A percentile compares a stretch with the other conserved stretches of the same genome.
Conservation (phyloP, 495 filamentous ascomycete genomes). For the Xylaria sp. region DNA sequence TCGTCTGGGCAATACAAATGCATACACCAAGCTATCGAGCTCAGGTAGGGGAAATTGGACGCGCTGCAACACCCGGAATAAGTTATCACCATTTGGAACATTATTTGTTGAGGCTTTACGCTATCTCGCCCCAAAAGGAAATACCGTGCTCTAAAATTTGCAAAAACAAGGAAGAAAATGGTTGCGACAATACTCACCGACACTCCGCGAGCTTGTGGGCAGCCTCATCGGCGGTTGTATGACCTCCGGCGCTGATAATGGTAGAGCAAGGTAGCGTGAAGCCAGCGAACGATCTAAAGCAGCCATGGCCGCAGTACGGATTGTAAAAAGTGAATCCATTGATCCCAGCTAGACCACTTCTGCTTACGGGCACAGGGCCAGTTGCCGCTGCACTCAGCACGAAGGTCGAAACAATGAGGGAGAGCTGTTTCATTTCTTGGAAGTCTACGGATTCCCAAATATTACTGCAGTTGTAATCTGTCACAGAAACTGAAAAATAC, state of each 20-base stretch:
- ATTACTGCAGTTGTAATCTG: not conserved
- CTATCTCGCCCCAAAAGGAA: no score
- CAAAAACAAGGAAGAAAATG: not conserved
- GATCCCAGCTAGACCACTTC: not conserved
- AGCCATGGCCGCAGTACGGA: constrained; percentile 9
- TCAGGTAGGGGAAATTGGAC: not conserved
- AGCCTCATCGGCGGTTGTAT: not conserved
- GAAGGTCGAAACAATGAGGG: not conserved
- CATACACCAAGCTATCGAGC: constrained; percentile 6
- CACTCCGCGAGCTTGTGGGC: not conserved
- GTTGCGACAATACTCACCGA: not conserved
- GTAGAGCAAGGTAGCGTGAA: not conserved
- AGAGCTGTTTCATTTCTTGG: not conserved
- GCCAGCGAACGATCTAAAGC: constrained; percentile 4
- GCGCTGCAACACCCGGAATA: not conserved
- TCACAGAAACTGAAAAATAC: not conserved
- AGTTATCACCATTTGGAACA: not conserved
- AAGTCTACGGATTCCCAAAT: not conserved
- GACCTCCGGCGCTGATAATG: not conserved
- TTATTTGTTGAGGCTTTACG: not conserved
- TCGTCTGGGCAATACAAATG: not conserved
- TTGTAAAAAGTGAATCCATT: constrained; percentile 14
- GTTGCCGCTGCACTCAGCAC: not conserved
- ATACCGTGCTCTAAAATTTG: no score
- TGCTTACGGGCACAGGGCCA: not conserved